Base-by-base conservation (phyloP, 139 green algal species). In the Volvox reticuliferus region DNA sequence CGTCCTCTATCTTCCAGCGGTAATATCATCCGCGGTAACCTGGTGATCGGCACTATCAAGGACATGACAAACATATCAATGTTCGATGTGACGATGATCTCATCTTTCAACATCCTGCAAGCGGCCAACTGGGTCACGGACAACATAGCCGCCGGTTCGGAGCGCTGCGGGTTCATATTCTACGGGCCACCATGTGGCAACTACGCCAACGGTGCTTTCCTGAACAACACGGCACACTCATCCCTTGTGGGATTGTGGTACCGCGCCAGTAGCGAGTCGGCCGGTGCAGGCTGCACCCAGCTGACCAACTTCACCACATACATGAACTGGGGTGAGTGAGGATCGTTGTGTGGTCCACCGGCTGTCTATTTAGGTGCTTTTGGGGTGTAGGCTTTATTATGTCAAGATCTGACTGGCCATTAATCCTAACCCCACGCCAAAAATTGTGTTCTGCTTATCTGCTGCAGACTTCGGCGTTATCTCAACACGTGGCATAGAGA, bases 401-500 rank as follows among this genome's bases (percentile, higher is more conserved):
- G n/a, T n/a, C n/a, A n/a, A n/a, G n/a, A n/a, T n/a, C 44, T 55
- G 44, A 55, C 5, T 55, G 44, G 9, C 44, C 44, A 5, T 55
- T 55, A 14, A 55, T 9, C 9, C 44, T 9, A 5, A 55, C 44
- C 44, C 44, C 5, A 55, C 9, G 44, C 44, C 44, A 55, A 55
- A 55, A 14, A 55, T 9, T 55, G 9, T 55, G 5, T 55, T 55
- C 44, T 55, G 44, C 44, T 9, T 55, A 5, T 55, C 44, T 9
- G 9, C 32, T 30, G 67, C 73, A 90, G 95, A 97, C 89, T 97
- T 95, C 71, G 95, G 95, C 80, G 80, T 97, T 37, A 92, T 97
- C 80, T 94, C 91, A 9, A 93, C 92, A 16, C 62, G 76, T 16
- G 93, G 93, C 67, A 91, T 96, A 12, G 1, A 61, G 3, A 93